These are phyloP conservation scores for Mycosphaerella arachidis DNA, from an alignment of 2,329 filamentous ascomycete genomes.

Conservation along the genomic window DNA sequence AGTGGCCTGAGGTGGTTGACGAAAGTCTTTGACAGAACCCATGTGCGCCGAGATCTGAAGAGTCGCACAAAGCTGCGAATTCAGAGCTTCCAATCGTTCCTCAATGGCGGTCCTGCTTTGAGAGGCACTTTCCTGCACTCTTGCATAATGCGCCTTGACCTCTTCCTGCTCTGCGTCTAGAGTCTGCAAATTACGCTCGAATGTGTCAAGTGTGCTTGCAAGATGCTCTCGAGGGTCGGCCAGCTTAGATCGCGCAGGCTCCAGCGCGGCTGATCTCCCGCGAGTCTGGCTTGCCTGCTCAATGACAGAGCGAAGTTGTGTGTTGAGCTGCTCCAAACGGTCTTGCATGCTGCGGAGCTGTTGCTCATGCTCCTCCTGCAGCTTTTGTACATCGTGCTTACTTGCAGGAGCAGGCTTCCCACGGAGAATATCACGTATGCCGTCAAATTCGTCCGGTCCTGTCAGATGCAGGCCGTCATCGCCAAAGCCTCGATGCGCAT, in stretches of 20 bases:
- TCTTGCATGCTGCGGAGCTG: conserved; percentile 30
- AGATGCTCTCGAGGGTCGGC: conserved; percentile 13
- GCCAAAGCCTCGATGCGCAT: conserved; percentile 16
- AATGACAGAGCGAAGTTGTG: conserved; percentile 30
- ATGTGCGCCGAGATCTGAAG: conserved; percentile 45
- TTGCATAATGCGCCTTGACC: conserved; percentile 22
- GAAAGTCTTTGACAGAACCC: conserved; percentile 48
- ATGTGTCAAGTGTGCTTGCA: conserved; percentile 21
- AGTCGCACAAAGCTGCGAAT: conserved; percentile 30
- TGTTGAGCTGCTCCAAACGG: conserved; percentile 31
- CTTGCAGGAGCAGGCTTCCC: conserved; percentile 19
- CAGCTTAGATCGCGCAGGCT: conserved; percentile 17
- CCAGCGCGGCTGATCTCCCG: conserved; percentile 22
- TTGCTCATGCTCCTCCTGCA: conserved; percentile 27
- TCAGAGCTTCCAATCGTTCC: conserved; percentile 30
- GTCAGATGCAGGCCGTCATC: conserved; percentile 21
- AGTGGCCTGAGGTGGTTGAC: conserved; percentile 55
- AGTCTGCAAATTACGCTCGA: conserved; percentile 27
- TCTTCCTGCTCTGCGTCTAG: conserved; percentile 28
- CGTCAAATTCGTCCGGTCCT: conserved; percentile 53
- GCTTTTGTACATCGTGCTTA: conserved; percentile 18
- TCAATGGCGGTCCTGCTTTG: conserved; percentile 27
- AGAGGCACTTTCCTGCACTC: conserved; percentile 23
- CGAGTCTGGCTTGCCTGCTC: conserved; percentile 26
- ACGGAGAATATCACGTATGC: conserved; percentile 31